These are phyloP conservation scores for Aquilaria yunnanensis DNA, from an alignment of 345 rosid genomes.

Conservation along the genomic window DNA sequence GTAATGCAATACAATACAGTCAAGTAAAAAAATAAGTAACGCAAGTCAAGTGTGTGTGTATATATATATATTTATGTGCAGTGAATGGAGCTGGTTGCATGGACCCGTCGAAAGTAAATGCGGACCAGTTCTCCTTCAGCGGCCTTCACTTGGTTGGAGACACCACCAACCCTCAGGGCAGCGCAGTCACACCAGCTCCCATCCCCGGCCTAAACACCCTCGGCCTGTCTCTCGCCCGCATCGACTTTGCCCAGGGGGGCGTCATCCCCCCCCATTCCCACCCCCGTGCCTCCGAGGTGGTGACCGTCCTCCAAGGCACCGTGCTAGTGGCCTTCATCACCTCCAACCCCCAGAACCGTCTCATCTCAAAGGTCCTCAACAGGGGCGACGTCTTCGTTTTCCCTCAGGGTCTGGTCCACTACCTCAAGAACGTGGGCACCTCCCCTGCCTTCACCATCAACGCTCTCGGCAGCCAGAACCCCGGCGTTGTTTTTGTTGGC, in stretches of 20 bases:
- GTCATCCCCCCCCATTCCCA: conserved; percentile 1
- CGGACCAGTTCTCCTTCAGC: neutral
- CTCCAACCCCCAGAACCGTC: neutral
- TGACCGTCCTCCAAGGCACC: neutral
- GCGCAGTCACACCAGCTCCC: neutral
- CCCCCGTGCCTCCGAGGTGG: neutral
- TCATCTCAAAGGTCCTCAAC: neutral
- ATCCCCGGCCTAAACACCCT: conserved; percentile 1
- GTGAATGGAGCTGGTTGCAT: conserved; percentile 5
- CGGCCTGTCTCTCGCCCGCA: neutral
- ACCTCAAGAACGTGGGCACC: neutral
- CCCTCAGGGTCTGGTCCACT: neutral
- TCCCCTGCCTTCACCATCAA: neutral
- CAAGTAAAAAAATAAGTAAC: too few species aligned
- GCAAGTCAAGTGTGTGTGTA: neutral
- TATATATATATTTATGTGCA: neutral
- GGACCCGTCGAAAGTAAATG: neutral
- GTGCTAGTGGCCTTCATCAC: neutral
- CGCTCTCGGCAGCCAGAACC: neutral
- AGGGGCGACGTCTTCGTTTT: conserved; percentile 6
- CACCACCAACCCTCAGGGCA: neutral
- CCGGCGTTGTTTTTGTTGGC: neutral
- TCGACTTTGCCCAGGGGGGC: conserved; percentile 3
- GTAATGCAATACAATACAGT: too few species aligned
- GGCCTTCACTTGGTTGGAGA: neutral